These are phyloP conservation scores for Suillus spraguei DNA, from an alignment of 768 basidiomycete species.

Conservation along the genomic window DNA sequence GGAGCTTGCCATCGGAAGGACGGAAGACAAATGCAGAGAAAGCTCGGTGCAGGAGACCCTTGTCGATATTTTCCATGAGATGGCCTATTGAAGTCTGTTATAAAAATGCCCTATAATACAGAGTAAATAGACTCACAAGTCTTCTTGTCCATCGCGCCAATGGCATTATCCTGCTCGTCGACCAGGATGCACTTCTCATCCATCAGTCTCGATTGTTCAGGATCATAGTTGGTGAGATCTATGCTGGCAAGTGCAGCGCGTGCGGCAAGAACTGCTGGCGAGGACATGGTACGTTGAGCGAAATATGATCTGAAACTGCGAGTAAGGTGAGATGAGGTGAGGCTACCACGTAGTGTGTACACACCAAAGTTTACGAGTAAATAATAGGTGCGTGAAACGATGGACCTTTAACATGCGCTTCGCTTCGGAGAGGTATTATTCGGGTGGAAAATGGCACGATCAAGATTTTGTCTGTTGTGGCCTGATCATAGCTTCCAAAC, in stretches of 20 bases:
- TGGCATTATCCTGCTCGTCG: slow-evolving; percentile 81
- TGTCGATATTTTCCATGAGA: slow-evolving; percentile 95
- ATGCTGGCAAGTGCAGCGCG: slow-evolving; percentile 67
- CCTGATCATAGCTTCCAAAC: not conserved
- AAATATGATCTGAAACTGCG: slow-evolving; percentile 6
- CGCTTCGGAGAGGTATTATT: not conserved
- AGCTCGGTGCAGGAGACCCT: slow-evolving; percentile 93
- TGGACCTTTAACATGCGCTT: not conserved
- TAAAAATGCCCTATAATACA: not conserved
- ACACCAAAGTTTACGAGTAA: not conserved
- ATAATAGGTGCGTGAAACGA: not conserved
- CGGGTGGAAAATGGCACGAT: slow-evolving; percentile 8
- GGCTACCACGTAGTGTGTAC: not conserved
- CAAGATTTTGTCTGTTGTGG: not conserved
- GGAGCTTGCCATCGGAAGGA: slow-evolving; percentile 88
- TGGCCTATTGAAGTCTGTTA: slow-evolving; percentile 61
- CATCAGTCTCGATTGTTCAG: slow-evolving; percentile 94
- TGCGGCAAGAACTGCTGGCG: slow-evolving; percentile 65
- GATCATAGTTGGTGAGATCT: slow-evolving; percentile 84
- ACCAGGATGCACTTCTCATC: slow-evolving; percentile 94
- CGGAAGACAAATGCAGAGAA: slow-evolving; percentile 98
- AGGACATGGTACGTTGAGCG: slow-evolving; percentile 44
- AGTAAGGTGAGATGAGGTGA: not conserved
- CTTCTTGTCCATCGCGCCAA: slow-evolving; percentile 94
- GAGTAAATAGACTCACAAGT: slow-evolving; percentile 64